Conservation (phyloP, 1,139 yeast species). For the Lipomyces yarrowii region DNA sequence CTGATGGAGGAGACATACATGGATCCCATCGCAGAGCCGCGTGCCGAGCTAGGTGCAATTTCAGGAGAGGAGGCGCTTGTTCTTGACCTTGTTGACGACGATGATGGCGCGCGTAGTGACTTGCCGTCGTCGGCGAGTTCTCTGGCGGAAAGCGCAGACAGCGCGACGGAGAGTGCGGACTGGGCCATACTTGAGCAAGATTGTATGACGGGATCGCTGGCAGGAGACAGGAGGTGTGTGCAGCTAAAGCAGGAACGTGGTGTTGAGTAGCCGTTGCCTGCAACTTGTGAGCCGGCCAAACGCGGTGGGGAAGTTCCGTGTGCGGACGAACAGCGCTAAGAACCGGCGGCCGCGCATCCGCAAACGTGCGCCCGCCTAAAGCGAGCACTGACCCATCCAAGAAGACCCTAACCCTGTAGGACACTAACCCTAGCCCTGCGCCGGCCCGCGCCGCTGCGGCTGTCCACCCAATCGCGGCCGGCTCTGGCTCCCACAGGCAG, state of each 20-base stretch:
- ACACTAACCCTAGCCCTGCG: no score
- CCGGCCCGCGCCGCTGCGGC: no score
- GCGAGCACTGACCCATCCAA: no score
- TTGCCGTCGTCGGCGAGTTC: not conserved
- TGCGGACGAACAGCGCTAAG: no score
- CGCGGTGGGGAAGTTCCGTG: not conserved
- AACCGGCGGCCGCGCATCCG: no score
- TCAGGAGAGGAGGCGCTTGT: not conserved
- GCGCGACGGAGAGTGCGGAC: slow-evolving; percentile 28
- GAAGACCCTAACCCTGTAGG: no score
- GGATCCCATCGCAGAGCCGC: not conserved
- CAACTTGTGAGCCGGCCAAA: not conserved
- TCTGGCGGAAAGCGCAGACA: slow-evolving; percentile 16
- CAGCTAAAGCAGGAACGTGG: not conserved
- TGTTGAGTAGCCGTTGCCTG: not conserved
- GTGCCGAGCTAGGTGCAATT: not conserved
- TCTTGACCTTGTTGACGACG: not conserved
- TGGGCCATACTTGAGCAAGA: slow-evolving; percentile 13
- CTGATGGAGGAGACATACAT: not conserved
- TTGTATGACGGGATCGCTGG: not conserved
- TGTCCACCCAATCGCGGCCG: no score
- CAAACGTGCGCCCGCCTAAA: no score
- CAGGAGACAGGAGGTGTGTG: not conserved
- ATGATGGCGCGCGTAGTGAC: not conserved
- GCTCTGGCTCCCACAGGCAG: no score